Evolutionary conservation across 2,329 filamentous ascomycete genomes (phyloP).

Genomic region (Colletotrichum neosansevieriae): DNA sequence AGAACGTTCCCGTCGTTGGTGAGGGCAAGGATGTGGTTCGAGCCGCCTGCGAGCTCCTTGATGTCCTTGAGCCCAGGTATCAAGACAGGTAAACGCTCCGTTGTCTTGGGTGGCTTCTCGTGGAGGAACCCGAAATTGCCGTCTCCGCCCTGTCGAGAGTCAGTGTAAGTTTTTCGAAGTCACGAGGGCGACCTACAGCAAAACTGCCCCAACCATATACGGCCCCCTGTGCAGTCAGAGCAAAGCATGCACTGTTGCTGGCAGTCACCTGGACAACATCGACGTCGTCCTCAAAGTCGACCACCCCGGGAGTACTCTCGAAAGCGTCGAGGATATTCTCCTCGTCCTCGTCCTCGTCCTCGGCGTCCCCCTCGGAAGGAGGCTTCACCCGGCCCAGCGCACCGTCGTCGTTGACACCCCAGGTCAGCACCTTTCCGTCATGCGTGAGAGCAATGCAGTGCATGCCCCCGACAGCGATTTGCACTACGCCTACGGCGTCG

Average conservation of each 20-base stretch:
- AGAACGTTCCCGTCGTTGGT: slow-evolving; percentile 63
- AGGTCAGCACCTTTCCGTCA: slow-evolving; percentile 72
- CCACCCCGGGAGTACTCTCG: slow-evolving; percentile 67
- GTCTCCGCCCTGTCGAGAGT: slow-evolving; percentile 49
- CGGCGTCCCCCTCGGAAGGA: slow-evolving; percentile 46
- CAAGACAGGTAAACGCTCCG: slow-evolving; percentile 55
- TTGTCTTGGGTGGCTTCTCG: slow-evolving; percentile 52
- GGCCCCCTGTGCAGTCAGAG: slow-evolving; percentile 69
- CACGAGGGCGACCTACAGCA: slow-evolving; percentile 51
- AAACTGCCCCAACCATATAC: slow-evolving; percentile 79
- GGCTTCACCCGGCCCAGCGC: slow-evolving; percentile 69
- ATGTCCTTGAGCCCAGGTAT: slow-evolving; percentile 66
- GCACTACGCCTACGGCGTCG: slow-evolving; percentile 68
- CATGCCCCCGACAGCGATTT: slow-evolving; percentile 73
- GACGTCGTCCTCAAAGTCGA: slow-evolving; percentile 63
- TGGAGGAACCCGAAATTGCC: slow-evolving; percentile 63
- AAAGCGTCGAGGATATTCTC: slow-evolving; percentile 47
- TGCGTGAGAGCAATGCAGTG: slow-evolving; percentile 72
- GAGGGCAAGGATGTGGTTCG: slow-evolving; percentile 68
- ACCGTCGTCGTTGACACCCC: slow-evolving; percentile 76
- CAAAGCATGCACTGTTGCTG: slow-evolving; percentile 73
- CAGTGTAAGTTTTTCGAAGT: not conserved
- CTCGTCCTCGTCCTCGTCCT: slow-evolving; percentile 55
- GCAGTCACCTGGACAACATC: slow-evolving; percentile 70
- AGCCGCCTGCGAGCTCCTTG: slow-evolving; percentile 64